Evolutionary conservation across 139 green algal genomes (phyloP).

Genomic region (Chlorella sp.): DNA sequence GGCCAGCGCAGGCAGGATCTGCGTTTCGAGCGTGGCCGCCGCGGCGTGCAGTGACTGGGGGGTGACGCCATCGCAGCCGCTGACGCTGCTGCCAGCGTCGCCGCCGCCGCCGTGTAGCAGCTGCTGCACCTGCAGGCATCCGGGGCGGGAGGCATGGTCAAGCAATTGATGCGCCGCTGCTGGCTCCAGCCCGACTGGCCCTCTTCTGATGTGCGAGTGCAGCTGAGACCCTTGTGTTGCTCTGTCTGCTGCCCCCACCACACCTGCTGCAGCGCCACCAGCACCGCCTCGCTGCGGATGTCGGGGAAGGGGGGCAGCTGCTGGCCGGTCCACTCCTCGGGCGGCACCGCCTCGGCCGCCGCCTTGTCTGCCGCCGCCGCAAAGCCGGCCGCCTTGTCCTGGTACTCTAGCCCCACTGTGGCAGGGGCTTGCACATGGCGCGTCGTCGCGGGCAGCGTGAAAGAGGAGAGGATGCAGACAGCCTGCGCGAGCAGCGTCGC

Average conservation of each 20-base stretch:
- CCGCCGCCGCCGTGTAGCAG: slow-evolving; percentile 11
- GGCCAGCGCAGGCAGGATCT: slow-evolving; percentile 27
- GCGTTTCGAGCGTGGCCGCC: slow-evolving; percentile 18
- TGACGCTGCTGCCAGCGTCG: not conserved
- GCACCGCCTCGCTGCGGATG: slow-evolving; percentile 1
- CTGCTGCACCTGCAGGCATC: slow-evolving; percentile 3
- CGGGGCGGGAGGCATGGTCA: not conserved
- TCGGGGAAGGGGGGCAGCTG: slow-evolving; percentile 16
- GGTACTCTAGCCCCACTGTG: slow-evolving; percentile 40
- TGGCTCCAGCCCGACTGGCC: too few species aligned
- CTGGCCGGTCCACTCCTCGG: slow-evolving; percentile 12
- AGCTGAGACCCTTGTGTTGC: too few species aligned
- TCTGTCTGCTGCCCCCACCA: too few species aligned
- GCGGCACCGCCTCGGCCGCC: not conserved
- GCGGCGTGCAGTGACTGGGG: not conserved
- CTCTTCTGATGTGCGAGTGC: too few species aligned
- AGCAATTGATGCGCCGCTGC: too few species aligned
- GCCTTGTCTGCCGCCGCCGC: not conserved
- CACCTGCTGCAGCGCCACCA: not conserved
- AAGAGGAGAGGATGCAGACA: not conserved
- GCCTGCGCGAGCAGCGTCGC: too few species aligned
- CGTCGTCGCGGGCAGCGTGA: not conserved
- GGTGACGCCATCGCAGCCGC: slow-evolving; percentile 6
- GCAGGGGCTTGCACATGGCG: too few species aligned
- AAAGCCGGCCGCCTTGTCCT: slow-evolving; percentile 12